These are phyloP conservation scores for Penicillium turbatum DNA, from an alignment of 495 filamentous ascomycete species.

Conservation along the genomic window DNA sequence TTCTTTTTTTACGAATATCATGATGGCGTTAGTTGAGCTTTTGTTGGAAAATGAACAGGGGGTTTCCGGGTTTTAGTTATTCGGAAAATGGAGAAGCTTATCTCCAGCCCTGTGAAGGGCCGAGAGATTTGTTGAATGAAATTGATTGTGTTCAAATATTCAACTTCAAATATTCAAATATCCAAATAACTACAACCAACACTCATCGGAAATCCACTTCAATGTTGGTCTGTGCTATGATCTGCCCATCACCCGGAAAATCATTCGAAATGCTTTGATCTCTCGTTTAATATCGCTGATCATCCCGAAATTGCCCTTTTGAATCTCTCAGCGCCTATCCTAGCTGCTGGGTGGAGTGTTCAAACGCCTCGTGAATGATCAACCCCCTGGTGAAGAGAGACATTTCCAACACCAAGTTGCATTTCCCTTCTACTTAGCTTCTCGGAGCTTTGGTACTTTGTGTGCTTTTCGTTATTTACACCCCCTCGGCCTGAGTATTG, in stretches of 20 bases:
- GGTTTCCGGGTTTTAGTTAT: background rate
- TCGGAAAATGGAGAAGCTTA: background rate
- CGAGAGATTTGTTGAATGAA: no score
- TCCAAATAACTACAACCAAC: no score
- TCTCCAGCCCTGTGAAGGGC: no score
- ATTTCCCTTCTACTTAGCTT: background rate
- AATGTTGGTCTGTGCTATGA: background rate
- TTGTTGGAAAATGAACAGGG: background rate
- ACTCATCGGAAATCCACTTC: no score
- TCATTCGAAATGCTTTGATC: background rate
- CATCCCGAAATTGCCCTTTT: slow-evolving; percentile 16
- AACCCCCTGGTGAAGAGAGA: background rate
- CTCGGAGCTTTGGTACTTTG: background rate
- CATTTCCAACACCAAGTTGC: background rate
- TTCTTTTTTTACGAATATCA: slow-evolving; percentile 13
- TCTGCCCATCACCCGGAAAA: background rate
- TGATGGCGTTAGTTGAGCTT: background rate
- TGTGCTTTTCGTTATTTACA: background rate
- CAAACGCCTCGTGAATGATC: slow-evolving; percentile 6
- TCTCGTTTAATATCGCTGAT: background rate
- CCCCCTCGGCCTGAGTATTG: background rate
- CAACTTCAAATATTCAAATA: no score
- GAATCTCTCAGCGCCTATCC: background rate
- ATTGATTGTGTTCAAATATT: no score
- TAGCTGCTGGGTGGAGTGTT: background rate